Percentiles rank a stretch among this genome's conserved stretches.
phyloP scores from a whole-genome alignment of 2,329 filamentous ascomycete genomes.

The Ceratocystis alfenasii region DNA sequence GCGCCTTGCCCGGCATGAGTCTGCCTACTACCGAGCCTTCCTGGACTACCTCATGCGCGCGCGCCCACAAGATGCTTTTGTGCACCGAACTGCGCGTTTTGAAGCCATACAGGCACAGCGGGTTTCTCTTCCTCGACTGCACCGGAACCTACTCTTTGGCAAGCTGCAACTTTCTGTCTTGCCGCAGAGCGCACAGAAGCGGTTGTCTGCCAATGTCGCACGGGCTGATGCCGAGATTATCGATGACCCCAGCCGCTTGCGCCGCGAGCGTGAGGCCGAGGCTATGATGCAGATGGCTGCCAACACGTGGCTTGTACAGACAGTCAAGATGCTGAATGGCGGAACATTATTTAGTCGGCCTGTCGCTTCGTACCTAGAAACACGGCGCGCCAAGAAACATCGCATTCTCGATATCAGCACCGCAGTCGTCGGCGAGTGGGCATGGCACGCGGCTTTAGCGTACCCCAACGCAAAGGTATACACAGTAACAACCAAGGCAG shows the following conservation, averaged over 20 bases:
- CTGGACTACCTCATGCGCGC: conserved; percentile 58
- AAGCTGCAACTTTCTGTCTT: conserved; percentile 68
- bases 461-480: conserved; percentile 79
- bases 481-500: conserved; percentile 66
- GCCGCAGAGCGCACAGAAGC: conserved; percentile 57
- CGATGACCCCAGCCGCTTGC: conserved; percentile 49
- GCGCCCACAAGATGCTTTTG: conserved; percentile 61
- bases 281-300: conserved; percentile 60
- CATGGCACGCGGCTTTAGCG: conserved; percentile 80
- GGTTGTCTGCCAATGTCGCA: conserved; percentile 58
- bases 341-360: conserved; percentile 53
- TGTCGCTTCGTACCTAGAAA: conserved; percentile 46
- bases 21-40: conserved; percentile 82
- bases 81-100: conserved; percentile 73
- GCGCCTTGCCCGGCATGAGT: conserved; percentile 48
- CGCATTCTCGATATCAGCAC: conserved; percentile 80
- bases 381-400: conserved; percentile 32
- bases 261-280: conserved; percentile 66
- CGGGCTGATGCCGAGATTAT: conserved; percentile 58
- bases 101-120: conserved; percentile 80
- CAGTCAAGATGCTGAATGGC: conserved; percentile 49
- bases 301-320: conserved; percentile 50
- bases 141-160: conserved; percentile 71
- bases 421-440: conserved; percentile 80
- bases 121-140: conserved; percentile 56